Evolutionary conservation across 2,329 filamentous ascomycete species (phyloP).

Genomic region (Helotiales sp.): DNA sequence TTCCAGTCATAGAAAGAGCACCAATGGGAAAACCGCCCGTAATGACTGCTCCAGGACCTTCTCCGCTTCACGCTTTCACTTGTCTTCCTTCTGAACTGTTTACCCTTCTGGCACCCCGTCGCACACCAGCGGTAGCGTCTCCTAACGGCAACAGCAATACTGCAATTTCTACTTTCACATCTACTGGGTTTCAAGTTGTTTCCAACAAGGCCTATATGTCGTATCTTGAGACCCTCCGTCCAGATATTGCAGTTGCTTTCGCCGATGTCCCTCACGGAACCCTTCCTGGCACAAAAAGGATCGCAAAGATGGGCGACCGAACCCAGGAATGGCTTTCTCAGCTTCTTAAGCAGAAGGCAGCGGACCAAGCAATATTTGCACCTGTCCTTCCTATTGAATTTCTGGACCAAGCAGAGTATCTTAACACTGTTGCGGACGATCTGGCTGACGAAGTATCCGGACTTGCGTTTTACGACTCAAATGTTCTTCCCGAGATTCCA

Average conservation of each 20-base stretch:
- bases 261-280: slow-evolving; percentile 71
- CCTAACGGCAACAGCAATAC: slow-evolving; percentile 73
- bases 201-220: slow-evolving; percentile 71
- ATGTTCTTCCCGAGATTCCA: slow-evolving; percentile 70
- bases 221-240: slow-evolving; percentile 67
- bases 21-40: slow-evolving; percentile 55
- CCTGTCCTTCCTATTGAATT: slow-evolving; percentile 77
- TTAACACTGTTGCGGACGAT: slow-evolving; percentile 72
- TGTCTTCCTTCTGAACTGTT: slow-evolving; percentile 68
- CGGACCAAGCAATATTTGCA: slow-evolving; percentile 57
- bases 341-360: slow-evolving; percentile 56
- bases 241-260: slow-evolving; percentile 80
- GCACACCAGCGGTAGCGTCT: slow-evolving; percentile 75
- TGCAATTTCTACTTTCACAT: slow-evolving; percentile 79
- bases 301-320: slow-evolving; percentile 82
- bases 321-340: slow-evolving; percentile 82
- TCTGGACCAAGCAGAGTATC: slow-evolving; percentile 78
- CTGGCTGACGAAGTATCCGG: slow-evolving; percentile 64
- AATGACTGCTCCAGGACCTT: slow-evolving; percentile 46
- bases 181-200: slow-evolving; percentile 80
- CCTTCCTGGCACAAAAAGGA: slow-evolving; percentile 70
- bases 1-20: slow-evolving; percentile 58
- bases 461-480: slow-evolving; percentile 79
- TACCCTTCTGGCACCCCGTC: slow-evolving; percentile 76
- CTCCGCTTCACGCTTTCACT: slow-evolving; percentile 76